Conservation (phyloP, 345 rosid species). For the Eucalyptus guilfoylei region DNA sequence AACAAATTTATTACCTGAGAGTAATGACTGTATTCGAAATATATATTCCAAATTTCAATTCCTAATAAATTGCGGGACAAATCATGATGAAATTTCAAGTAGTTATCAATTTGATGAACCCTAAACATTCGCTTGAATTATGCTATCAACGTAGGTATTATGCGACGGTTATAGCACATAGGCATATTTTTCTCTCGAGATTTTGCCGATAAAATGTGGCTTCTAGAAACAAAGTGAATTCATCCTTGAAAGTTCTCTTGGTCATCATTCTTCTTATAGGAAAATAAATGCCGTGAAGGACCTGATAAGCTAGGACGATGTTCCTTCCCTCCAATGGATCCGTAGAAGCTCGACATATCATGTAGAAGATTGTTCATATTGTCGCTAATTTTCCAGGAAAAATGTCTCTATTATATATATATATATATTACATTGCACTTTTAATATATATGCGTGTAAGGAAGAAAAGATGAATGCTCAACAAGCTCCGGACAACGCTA, state of each 20-base stretch:
- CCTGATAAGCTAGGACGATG: accelerated
- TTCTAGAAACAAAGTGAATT: neutral
- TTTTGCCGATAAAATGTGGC: neutral
- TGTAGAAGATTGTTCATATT: neutral
- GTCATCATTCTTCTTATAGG: neutral
- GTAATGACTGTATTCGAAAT: neutral
- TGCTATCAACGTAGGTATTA: accelerated
- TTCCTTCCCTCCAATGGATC: neutral
- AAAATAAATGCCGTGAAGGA: neutral
- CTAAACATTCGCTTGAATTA: accelerated
- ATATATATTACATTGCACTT: accelerated
- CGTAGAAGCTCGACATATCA: neutral
- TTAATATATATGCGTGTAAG: neutral
- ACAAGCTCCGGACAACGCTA: neutral
- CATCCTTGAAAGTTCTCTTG: neutral
- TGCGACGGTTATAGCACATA: accelerated
- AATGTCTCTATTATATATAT: neutral
- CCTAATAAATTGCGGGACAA: accelerated
- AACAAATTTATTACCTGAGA: neutral
- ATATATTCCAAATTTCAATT: neutral
- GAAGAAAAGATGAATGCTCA: neutral
- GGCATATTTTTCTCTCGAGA: neutral
- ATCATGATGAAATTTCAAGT: neutral
- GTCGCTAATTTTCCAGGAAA: neutral
- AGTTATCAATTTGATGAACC: neutral